Evolutionary conservation across 2,329 filamentous ascomycete genomes (phyloP), one percentile per base, ranked within the genome.

Genomic region (Fusarium nelsonii): DNA sequence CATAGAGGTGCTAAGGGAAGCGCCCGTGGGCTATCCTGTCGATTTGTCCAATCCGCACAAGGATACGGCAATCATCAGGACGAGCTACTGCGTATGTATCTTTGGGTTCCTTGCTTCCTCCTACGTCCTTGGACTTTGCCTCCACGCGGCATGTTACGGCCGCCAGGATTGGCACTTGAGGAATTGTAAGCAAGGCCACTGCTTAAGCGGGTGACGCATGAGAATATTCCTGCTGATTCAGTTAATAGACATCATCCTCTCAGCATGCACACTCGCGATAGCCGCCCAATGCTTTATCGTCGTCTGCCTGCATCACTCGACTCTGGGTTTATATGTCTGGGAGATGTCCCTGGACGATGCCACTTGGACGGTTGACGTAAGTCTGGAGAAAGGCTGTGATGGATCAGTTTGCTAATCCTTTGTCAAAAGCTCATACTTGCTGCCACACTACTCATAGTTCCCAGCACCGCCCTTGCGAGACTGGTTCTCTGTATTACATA

Each of bases 331-430:
- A 33, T 30, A 48, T 48, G 15, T 34, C 18, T 48, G 44, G 44
- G 44, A 48, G 44, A 48, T 48, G n/a, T 33, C 44, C 28, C 44
- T 48, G 30, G 44, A 48, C n/a, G 44, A 20, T 33, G 30, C 18
- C 23, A 34, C n/a, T 33, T 48, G 30, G 44, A n/a, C 33, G 30
- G 34, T n/a, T 20, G 34, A 12, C 4, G 40, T 43, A 43, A 23
- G 18, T 20, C 18, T 43, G n/a, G 26, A 10, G 28, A 11, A 20
- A 8, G 20, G 28, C 11, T 14, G 12, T 10, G 14, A 23, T 23
- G 40, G 9, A 43, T 43, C 6, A 26, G 18, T 23, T 26, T 20
- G 18, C 40, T 43, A 15, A 43, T 23, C 18, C 23, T 23, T 14
- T 23, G 18, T 43, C 5, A 7, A 26, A 14, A 48, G 44, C n/a